Base-by-base conservation (phyloP, 495 filamentous ascomycete species). In the Aspergillus kassunensis region DNA sequence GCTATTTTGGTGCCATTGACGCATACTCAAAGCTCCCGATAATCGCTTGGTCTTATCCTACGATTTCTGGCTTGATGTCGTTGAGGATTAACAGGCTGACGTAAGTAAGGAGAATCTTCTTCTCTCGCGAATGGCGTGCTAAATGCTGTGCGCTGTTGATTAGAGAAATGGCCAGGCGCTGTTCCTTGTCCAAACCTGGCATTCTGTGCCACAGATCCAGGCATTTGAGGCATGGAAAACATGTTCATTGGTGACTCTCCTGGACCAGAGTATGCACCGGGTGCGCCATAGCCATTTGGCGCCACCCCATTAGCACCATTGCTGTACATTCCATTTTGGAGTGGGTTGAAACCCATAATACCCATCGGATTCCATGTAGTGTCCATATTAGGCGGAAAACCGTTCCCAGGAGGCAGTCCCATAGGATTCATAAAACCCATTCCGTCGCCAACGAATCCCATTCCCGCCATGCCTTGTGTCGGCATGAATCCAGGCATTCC, bases 71-170 rank as follows among this genome's bases (percentile, higher is more conserved):
- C 86, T 68, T 90, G 86, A 62, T 95, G 88, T 49, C 93, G 84
- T 62, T 96, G 90, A 10, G 91, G 93, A 63, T 98, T 98, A 45
- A 97, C 88, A 2, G 93, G 93, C 63, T 95, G 91, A 18, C 93
- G 84, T 68, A 97, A 93, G 68, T 98, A 98, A 16, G 93, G 87
- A 43, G 89, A 88, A 53, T 95, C 91, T 55, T 95, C 90, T 50
- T 89, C 88, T 45, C 83, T 80, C n/a, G 76, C 72, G 52, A 76
- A 74, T 5, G 82, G 81, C 16, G 78, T 79, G 30, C 73, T 74
- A 56, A 85, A 87, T 21, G 78, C 68, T 8, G 80, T 85, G 45
- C 85, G 79, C 70, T 93, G 87, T 66, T 93, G 83, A 60, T 88
- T 86, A 19, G 82, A 77, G 58, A 89, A 89, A 42, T 69, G 66